These are phyloP conservation scores for Wickerhamiella qilinensis DNA, from an alignment of 805 yeast species.

Conservation along the genomic window DNA sequence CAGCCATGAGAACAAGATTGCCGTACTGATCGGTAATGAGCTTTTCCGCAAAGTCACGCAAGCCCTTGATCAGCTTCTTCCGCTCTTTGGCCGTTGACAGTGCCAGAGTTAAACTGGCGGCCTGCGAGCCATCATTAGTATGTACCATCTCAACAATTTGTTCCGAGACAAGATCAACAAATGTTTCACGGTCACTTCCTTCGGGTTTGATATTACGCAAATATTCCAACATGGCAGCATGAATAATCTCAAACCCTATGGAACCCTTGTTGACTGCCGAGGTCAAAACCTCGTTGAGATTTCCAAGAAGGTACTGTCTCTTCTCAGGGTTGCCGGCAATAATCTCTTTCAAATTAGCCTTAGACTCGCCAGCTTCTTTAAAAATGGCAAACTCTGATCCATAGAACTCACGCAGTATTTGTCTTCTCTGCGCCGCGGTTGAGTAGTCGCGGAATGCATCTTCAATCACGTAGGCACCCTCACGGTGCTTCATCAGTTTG, in stretches of 20 bases:
- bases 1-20: constrained; percentile 57
- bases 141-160: constrained; percentile 91
- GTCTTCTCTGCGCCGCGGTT: constrained; percentile 66
- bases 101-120: constrained; percentile 67
- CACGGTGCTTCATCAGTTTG: constrained; percentile 89
- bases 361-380: constrained; percentile 52
- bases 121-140: constrained; percentile 87
- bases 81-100: constrained; percentile 85
- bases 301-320: constrained; percentile 55
- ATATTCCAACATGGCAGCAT: constrained; percentile 90
- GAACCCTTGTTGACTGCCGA: constrained; percentile 93
- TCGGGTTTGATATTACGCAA: constrained; percentile 51
- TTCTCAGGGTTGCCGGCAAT: constrained; percentile 58
- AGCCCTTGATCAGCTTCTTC: constrained; percentile 52
- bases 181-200: constrained; percentile 46
- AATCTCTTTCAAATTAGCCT: constrained; percentile 47
- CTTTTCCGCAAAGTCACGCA: constrained; percentile 61
- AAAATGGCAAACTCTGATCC: constrained; percentile 90
- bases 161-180: constrained; percentile 68
- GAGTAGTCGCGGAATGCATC: constrained; percentile 79
- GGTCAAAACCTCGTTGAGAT: constrained; percentile 65
- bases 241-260: constrained; percentile 87
- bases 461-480: constrained; percentile 95
- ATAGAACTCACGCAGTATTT: constrained; percentile 92
- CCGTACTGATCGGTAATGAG: constrained; percentile 78